A percentile compares a stretch with the other conserved stretches of the same genome.
phyloP scores from a whole-genome alignment of 129 eudicot genomes.

The Flaveria trinervia region DNA sequence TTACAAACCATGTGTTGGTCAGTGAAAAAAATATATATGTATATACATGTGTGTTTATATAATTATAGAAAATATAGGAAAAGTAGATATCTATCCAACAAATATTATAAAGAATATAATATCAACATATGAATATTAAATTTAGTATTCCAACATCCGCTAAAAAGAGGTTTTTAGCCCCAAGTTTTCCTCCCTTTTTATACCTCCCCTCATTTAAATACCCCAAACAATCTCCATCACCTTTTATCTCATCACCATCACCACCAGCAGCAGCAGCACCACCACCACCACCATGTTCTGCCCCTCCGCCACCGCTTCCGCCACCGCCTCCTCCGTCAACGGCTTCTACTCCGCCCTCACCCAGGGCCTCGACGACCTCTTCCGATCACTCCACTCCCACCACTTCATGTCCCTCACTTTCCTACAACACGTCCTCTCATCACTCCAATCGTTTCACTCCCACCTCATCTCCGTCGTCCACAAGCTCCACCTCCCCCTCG shows the following conservation, averaged over 20 bases:
- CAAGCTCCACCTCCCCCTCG: conserved; percentile 65
- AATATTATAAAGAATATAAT: background rate
- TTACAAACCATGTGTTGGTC: too few relatives aligned
- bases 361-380: conserved; percentile 62
- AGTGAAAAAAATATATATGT: too few relatives aligned
- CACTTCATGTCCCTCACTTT: conserved; percentile 76
- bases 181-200: conserved; percentile 36
- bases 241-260: conserved; percentile 32
- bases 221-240: conserved; percentile 49
- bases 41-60: too few relatives aligned
- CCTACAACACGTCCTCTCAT: conserved; percentile 57
- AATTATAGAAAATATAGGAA: too few relatives aligned
- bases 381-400: conserved; percentile 50
- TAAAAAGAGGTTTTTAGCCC: conserved; percentile 20
- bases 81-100: background rate
- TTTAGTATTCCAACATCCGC: conserved; percentile 30
- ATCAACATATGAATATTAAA: background rate
- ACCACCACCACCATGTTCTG: conserved; percentile 25
- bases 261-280: conserved; percentile 11
- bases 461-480: conserved; percentile 62
- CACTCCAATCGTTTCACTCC: conserved; percentile 62
- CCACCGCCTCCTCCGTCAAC: conserved; percentile 60
- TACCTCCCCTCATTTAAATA: conserved; percentile 34
- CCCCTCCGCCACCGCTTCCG: conserved; percentile 28
- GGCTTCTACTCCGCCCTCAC: conserved; percentile 62